These are phyloP conservation scores for Thelephora aurantiotincta DNA, from an alignment of 768 basidiomycete species.

Conservation along the genomic window DNA sequence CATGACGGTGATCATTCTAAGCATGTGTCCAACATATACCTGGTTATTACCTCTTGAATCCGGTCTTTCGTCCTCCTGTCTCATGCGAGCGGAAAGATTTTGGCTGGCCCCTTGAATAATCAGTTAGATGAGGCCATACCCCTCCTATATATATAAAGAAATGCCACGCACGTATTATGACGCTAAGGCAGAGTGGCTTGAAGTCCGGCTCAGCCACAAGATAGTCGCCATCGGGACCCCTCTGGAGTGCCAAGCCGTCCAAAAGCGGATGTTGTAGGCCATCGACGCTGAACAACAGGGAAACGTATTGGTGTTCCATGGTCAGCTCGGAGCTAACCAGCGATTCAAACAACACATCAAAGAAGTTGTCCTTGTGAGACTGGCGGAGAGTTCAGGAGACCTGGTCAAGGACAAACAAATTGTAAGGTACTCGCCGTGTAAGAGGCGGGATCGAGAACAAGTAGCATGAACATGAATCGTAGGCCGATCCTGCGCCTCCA, in stretches of 20 bases:
- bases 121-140: conserved; percentile 2
- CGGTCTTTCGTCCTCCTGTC: conserved; percentile 13
- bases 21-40: conserved; percentile 25
- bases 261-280: conserved; percentile 39
- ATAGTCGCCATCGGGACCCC: conserved; percentile 4
- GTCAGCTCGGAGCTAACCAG: conserved; percentile 32
- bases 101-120: conserved; percentile 27
- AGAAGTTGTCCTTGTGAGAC: conserved; percentile 33
- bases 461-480: conserved; percentile 40
- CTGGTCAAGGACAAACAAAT: not conserved
- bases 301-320: conserved; percentile 45
- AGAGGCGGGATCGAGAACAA: conserved; percentile 43
- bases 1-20: conserved; percentile 38
- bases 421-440: conserved; percentile 33
- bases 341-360: conserved; percentile 38
- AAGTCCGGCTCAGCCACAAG: conserved; percentile 14
- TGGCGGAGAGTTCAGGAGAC: conserved; percentile 11
- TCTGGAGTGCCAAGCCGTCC: conserved; percentile 17
- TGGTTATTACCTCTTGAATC: conserved; percentile 20
- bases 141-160: conserved; percentile 1
- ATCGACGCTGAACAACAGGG: conserved; percentile 44
- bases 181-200: conserved; percentile 19
- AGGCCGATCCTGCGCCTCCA: conserved; percentile 47
- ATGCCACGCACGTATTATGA: conserved; percentile 23
- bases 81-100: conserved; percentile 27